Evolutionary conservation across 2,329 filamentous ascomycete species (phyloP).

Genomic region (Cercospora sojina): DNA sequence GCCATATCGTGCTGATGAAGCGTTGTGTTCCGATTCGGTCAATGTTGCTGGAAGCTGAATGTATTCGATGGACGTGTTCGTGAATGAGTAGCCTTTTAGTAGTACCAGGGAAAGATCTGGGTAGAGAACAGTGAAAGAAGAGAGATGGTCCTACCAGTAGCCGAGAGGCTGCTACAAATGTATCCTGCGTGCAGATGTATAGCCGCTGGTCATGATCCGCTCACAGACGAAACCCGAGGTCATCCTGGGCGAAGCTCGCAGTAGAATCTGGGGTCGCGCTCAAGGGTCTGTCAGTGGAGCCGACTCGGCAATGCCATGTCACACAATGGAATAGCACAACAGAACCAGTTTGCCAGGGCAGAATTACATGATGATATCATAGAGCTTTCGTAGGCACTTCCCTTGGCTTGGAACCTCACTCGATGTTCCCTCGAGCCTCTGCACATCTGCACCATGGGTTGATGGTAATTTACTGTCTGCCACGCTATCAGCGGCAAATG

Average conservation of each 20-base stretch:
- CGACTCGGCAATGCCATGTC: slow-evolving; percentile 9
- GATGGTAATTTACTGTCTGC: neutral
- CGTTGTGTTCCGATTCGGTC: neutral
- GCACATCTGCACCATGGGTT: neutral
- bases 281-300: neutral
- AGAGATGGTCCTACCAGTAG: neutral
- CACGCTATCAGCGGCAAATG: slow-evolving; percentile 5
- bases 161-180: neutral
- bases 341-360: neutral
- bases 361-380: neutral
- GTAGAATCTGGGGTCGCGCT: neutral
- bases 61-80: neutral
- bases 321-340: neutral
- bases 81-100: neutral
- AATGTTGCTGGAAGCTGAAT: neutral
- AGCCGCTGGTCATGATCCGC: neutral
- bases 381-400: neutral
- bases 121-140: neutral
- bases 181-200: neutral
- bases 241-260: neutral
- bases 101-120: neutral
- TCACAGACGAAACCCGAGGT: slow-evolving; percentile 7
- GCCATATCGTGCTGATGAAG: slow-evolving; percentile 10
- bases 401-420: neutral
- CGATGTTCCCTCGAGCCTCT: neutral